These are phyloP conservation scores for Torrubiellomyces zombiae DNA, from an alignment of 2,329 filamentous ascomycete species.

Conservation along the genomic window DNA sequence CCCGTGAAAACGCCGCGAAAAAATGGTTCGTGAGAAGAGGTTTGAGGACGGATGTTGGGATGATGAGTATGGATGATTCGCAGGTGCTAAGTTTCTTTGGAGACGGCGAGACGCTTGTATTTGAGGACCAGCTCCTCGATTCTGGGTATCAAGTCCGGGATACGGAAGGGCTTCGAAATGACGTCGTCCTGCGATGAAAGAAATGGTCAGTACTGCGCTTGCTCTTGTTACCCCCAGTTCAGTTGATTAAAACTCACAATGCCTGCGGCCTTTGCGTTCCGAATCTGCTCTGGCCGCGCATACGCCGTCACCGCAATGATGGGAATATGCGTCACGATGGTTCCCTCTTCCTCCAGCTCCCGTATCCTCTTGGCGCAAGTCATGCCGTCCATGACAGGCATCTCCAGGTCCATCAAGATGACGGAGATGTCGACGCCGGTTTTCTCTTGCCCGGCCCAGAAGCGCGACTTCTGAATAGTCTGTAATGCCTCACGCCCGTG, in stretches of 20 bases:
- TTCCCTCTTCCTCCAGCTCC: constrained; percentile 45
- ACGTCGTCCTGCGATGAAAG: constrained; percentile 47
- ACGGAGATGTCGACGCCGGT: constrained; percentile 41
- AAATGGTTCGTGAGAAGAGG: no score
- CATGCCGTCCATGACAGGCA: constrained; percentile 72
- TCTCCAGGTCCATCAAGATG: constrained; percentile 68
- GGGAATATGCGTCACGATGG: constrained; percentile 49
- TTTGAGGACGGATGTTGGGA: no score
- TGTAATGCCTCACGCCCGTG: constrained; percentile 48
- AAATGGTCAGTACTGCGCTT: no score
- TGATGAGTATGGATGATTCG: no score
- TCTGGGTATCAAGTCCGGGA: constrained; percentile 51
- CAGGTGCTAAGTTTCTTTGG: no score
- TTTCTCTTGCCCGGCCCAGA: constrained; percentile 32
- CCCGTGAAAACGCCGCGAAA: no score
- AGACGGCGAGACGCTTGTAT: constrained; percentile 17
- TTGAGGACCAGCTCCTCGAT: constrained; percentile 39
- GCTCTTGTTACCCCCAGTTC: no score
- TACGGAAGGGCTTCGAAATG: constrained; percentile 67
- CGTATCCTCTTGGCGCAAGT: constrained; percentile 56
- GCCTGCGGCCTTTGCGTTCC: constrained; percentile 52
- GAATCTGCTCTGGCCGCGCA: constrained; percentile 57
- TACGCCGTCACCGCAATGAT: constrained; percentile 77
- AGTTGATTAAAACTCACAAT: constrained; percentile 39
- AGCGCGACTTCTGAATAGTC: constrained; percentile 35